Evolutionary conservation across 805 yeast species (phyloP), one percentile per base, ranked within the genome.

Genomic region (Hanseniaspora guilliermondii): DNA sequence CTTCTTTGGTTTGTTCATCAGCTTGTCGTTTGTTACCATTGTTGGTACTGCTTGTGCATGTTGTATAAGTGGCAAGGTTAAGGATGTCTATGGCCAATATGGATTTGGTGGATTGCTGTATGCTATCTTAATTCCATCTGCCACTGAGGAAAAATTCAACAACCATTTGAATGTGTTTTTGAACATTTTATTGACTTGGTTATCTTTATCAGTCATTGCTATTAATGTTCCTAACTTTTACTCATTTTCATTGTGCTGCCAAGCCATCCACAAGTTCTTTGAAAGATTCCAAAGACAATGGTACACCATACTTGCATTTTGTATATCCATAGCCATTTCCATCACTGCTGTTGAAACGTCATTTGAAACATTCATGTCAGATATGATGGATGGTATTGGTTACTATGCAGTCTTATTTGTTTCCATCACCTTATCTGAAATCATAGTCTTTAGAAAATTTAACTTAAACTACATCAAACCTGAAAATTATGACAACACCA

Each of bases 181-280:
- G 82, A 86, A 68, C 87, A 89, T 75, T 82, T 89, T 69, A 79
- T 89, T 70, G 96, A 89, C 33, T 32, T 89, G 46, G 19, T 73
- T 89, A 59, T 87, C 95, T 17, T 70, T 89, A 60, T 86, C 96
- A 33, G 87, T 95, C 33, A 83, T 89, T 56, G 82, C 96, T 60
- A 87, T 87, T 76, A 88, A 87, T 73, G 80, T 88, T 68, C 96
- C 96, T 69, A 88, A 87, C 74, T 82, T 87, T 84, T 89, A 89
- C 74, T 86, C 97, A 25, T 78, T 87, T 62, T 89, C 87, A 40
- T 75, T 89, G 64, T 82, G 88, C 60, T 87, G 88, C 36, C 97
- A 89, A 72, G 80, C 93, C 44, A 71, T 85, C 62, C 85, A 91
- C 85, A 78, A 84, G 55, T 79, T 78, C 59, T 77, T 88, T 64